Evolutionary conservation across 352 stramenopile species (phyloP), one percentile per base, ranked within the genome.

Genomic region (Salisapilia sapeloensis): DNA sequence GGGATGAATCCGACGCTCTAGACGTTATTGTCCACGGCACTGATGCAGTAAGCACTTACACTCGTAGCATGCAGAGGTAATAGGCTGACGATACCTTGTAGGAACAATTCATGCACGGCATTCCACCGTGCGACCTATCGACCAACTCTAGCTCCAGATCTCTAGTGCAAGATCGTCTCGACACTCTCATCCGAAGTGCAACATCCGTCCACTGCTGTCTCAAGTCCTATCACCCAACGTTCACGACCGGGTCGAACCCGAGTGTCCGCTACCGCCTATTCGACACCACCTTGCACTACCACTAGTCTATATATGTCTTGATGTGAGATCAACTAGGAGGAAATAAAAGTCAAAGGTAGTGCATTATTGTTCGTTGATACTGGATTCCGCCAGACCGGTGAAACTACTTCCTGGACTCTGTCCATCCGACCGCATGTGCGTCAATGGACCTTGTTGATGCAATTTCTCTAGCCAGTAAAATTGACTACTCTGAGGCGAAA

Each of bases 381-480:
- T 10, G 10, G 13, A 28, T 12, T 12, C 24, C 24, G 13, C 10
- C 10, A 10, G 13, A 10, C 10, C 13, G 24, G 10, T 10, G 10
- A 28, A 28, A 28, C 10, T 28, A 28, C 24, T 12, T 10, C 10
- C 24, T 12, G 10, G 24, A 13, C 10, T 12, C 24, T 28, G 13
- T 13, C 10, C 13, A 10, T 12, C 24, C 24, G 13, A 12, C 24
- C 10, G 24, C 26, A 31, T 14, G 14, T 6, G 19, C 16, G 16
- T 49, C 21, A 74, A 39, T 10, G 56, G 56, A 15, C 60, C 63
- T 21, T 72, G 67, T 15, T 80, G 62, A 38, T 83, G 63, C 4
- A 83, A 56, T 66, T 87, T 91, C 37, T 91, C 69, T 20, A 91
- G 49, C 75, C 75, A 91, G 40, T 91, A 91, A 25, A 87, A 91